Percentiles rank a stretch among this genome's conserved stretches.
Evolutionary conservation across 176 grass and related monocot species (phyloP).

Genomic region (Aegilops speltoides): DNA sequence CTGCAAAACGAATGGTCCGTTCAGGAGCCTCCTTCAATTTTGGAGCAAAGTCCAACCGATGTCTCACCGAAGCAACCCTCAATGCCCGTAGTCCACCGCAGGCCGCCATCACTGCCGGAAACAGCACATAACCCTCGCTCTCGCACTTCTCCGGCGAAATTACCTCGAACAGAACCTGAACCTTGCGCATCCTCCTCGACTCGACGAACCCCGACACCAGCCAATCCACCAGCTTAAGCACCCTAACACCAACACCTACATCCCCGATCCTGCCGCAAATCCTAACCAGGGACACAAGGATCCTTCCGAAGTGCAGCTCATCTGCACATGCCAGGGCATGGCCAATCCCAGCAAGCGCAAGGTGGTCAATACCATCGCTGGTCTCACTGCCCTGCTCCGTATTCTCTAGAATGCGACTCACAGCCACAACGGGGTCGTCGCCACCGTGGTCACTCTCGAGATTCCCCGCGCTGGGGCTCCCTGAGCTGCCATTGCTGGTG

Average conservation of each 20-base stretch:
- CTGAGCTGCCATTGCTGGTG: not conserved
- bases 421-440: conserved; percentile 19
- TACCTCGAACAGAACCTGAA: conserved; percentile 45
- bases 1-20: conserved; percentile 50
- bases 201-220: conserved; percentile 52
- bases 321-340: conserved; percentile 45
- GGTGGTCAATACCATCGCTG: conserved; percentile 24
- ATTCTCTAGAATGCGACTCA: conserved; percentile 20
- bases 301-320: conserved; percentile 33
- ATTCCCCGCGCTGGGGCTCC: not conserved
- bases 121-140: conserved; percentile 29
- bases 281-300: conserved; percentile 39
- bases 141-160: conserved; percentile 42
- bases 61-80: conserved; percentile 51
- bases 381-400: conserved; percentile 2
- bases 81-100: conserved; percentile 52
- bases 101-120: conserved; percentile 55
- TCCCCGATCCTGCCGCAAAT: conserved; percentile 35
- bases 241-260: conserved; percentile 44
- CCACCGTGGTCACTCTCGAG: not conserved
- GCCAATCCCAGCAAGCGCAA: conserved; percentile 60
- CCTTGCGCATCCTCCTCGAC: conserved; percentile 48
- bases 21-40: conserved; percentile 54
- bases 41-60: conserved; percentile 59
- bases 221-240: conserved; percentile 83